Evolutionary conservation across 345 rosid species (phyloP).

Genomic region (Turritis glabra): DNA sequence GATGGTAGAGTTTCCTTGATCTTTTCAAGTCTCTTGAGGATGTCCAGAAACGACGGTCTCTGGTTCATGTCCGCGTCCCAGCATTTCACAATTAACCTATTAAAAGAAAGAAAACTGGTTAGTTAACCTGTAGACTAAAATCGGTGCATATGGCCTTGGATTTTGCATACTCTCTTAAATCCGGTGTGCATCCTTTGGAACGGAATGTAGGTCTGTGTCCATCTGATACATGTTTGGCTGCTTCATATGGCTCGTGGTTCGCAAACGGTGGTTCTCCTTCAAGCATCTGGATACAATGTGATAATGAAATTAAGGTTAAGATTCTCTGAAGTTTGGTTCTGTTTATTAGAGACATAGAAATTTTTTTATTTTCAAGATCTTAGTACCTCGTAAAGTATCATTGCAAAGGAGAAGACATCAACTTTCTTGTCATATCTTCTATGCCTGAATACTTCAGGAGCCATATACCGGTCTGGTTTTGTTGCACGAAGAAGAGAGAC

Average conservation of each 20-base stretch:
- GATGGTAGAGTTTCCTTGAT: constrained; percentile 64
- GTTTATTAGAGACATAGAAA: background rate
- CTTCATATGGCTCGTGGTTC: constrained; percentile 87
- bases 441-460: constrained; percentile 99
- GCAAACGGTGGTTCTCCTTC: constrained; percentile 95
- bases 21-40: constrained; percentile 90
- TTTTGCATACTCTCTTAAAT: constrained; percentile 78
- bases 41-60: constrained; percentile 91
- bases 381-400: constrained; percentile 93
- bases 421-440: constrained; percentile 97
- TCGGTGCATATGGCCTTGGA: background rate
- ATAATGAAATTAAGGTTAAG: constrained; percentile 6
- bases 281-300: constrained; percentile 64
- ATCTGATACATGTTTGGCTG: constrained; percentile 89
- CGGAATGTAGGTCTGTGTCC: constrained; percentile 87
- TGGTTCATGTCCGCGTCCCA: constrained; percentile 88
- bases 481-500: constrained; percentile 29
- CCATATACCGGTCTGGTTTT: constrained; percentile 95
- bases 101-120: constrained; percentile 5
- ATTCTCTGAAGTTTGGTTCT: constrained; percentile 12
- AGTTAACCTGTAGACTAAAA: background rate
- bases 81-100: constrained; percentile 73
- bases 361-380: background rate
- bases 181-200: constrained; percentile 70
- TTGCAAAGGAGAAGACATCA: constrained; percentile 96